These are phyloP conservation scores for Euphorbia tirucalli DNA, from an alignment of 345 rosid genomes.

Conservation along the genomic window DNA sequence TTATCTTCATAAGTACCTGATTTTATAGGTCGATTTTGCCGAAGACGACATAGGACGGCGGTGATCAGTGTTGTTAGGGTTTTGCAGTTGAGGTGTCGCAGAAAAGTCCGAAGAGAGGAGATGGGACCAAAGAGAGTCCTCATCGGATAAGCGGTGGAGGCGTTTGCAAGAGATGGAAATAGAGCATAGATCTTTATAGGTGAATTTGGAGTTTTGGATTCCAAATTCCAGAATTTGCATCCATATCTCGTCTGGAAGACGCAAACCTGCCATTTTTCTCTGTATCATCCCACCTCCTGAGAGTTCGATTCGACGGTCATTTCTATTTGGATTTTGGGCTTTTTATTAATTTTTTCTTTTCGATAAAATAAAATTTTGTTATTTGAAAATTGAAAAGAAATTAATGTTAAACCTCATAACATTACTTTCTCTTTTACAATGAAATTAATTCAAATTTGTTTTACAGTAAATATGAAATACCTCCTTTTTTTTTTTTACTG, in stretches of 20 bases:
- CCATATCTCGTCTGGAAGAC: conserved; percentile 81
- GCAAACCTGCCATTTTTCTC: conserved; percentile 37
- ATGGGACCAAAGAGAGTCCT: conserved; percentile 62
- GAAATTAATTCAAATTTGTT: too few relatives aligned
- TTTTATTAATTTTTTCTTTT: too few relatives aligned
- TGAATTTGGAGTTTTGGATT: conserved; percentile 36
- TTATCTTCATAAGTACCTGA: conserved; percentile 35
- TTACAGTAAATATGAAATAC: too few relatives aligned
- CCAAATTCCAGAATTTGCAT: conserved; percentile 60
- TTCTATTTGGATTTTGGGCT: too few relatives aligned
- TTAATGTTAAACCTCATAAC: too few relatives aligned
- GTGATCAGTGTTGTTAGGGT: conserved; percentile 19
- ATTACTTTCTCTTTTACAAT: too few relatives aligned
- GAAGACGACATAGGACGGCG: conserved; percentile 10
- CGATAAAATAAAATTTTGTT: too few relatives aligned
- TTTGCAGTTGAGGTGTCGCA: conserved; percentile 18
- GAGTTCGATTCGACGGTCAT: neutral
- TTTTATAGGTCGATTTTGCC: conserved; percentile 44
- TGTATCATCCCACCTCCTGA: neutral
- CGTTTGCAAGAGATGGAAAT: conserved; percentile 74
- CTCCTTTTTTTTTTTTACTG: too few relatives aligned
- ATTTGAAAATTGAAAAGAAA: too few relatives aligned
- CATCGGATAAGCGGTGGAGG: conserved; percentile 60
- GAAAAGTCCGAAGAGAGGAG: conserved; percentile 54
- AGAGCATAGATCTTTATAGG: conserved; percentile 70